phyloP scores from a whole-genome alignment of 179 eudicot species.

The Drosera spatulata region DNA sequence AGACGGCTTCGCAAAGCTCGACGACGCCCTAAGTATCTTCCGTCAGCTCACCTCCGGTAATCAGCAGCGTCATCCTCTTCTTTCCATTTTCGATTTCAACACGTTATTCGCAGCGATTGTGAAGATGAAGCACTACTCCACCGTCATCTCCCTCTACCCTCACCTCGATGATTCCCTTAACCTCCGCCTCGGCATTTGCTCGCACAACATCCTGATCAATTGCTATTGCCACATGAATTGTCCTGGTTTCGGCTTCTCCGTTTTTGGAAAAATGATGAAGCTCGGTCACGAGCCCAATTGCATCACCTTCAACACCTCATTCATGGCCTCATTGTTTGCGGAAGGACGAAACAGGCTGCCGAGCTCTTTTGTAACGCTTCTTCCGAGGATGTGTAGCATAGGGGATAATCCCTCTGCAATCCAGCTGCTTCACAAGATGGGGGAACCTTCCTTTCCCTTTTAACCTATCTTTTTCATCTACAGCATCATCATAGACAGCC shows the following conservation, averaged over 20 bases:
- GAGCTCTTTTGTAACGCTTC: constrained; percentile 2
- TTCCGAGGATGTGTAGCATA: too few species aligned
- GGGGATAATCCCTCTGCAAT: too few species aligned
- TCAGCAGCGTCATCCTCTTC: background rate
- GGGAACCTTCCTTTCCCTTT: too few species aligned
- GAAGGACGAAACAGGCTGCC: background rate
- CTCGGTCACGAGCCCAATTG: constrained; percentile 6
- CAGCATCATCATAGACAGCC: too few species aligned
- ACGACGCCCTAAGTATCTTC: background rate
- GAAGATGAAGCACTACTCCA: constrained; percentile 1
- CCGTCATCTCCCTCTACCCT: background rate
- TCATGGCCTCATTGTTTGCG: constrained; percentile 1
- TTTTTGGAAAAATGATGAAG: constrained; percentile 3
- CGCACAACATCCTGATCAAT: constrained; percentile 1
- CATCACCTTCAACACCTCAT: constrained; percentile 7
- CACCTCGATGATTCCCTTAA: background rate
- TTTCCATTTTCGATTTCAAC: constrained; percentile 1
- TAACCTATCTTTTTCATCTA: too few species aligned
- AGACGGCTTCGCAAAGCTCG: background rate
- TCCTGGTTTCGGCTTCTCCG: constrained; percentile 5
- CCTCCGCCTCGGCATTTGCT: background rate
- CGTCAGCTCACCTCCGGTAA: background rate
- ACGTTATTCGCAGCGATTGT: background rate
- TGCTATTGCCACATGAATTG: constrained; percentile 6
- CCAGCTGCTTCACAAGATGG: too few species aligned